Conservation (phyloP, 164 flowering plant species). For the Piper longum region DNA sequence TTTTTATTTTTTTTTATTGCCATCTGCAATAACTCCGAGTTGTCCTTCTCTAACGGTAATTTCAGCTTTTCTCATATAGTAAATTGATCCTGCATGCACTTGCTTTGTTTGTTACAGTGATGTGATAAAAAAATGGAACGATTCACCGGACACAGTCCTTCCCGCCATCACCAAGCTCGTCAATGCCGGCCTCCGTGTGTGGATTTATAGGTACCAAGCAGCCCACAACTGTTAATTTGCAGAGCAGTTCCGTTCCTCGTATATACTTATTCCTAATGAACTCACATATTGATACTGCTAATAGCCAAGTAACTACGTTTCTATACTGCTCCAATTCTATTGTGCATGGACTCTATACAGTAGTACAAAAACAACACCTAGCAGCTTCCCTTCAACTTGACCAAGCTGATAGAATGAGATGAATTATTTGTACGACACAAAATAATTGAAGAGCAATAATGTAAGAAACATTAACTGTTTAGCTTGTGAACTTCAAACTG, state of each 20-base stretch:
- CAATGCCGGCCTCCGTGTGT: conserved; percentile 34
- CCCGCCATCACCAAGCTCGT: conserved; percentile 35
- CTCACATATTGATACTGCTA: no score
- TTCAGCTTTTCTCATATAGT: neutral
- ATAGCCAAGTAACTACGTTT: no score
- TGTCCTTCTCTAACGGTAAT: neutral
- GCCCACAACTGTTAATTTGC: no score
- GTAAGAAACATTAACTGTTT: no score
- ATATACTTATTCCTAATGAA: no score
- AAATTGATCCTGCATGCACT: conserved; percentile 1
- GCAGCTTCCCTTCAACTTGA: neutral
- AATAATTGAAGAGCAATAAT: no score
- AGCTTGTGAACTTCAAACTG: neutral
- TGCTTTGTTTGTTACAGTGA: conserved; percentile 14
- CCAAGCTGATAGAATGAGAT: neutral
- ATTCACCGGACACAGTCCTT: conserved; percentile 25
- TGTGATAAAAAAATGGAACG: conserved; percentile 26
- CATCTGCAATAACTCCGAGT: neutral
- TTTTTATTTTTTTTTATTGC: neutral
- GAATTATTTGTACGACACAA: neutral
- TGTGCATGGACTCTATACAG: no score
- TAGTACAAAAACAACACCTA: no score
- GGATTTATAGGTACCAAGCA: conserved; percentile 41
- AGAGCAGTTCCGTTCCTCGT: no score
- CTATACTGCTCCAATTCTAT: no score